Percentiles rank a stretch among this genome's conserved stretches.
These are phyloP conservation scores for Podospora sp. DNA, from an alignment of 495 filamentous ascomycete species.

Conservation along the genomic window DNA sequence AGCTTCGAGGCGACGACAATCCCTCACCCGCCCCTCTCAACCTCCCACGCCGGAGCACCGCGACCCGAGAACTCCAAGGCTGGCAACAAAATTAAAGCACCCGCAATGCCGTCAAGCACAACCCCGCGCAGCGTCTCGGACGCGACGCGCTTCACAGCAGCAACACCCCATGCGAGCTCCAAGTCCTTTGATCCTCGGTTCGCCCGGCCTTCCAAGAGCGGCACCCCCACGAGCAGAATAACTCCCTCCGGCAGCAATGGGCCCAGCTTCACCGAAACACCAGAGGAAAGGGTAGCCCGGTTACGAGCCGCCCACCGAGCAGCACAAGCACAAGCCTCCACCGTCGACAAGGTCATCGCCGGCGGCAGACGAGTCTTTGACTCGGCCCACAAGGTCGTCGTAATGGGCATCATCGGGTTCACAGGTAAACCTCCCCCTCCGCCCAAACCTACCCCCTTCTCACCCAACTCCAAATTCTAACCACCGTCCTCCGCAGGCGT, in stretches of 20 bases:
- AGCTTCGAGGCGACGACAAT: constrained; percentile 5
- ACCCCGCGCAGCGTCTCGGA: constrained; percentile 89
- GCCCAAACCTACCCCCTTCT: background rate
- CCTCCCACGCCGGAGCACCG: background rate
- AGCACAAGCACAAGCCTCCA: constrained; percentile 63
- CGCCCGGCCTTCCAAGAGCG: constrained; percentile 63
- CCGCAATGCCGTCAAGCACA: constrained; percentile 28
- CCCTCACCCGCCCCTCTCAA: background rate
- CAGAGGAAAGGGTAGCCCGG: constrained; percentile 85
- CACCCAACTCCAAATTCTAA: background rate
- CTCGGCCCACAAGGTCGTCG: constrained; percentile 75
- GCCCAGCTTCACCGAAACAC: constrained; percentile 63
- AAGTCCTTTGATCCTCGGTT: constrained; percentile 58
- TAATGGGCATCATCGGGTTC: constrained; percentile 72
- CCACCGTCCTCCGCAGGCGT: constrained; percentile 61
- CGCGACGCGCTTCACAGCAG: constrained; percentile 94
- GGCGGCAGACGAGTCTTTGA: constrained; percentile 76
- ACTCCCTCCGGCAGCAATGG: constrained; percentile 15
- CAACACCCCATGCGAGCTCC: constrained; percentile 81
- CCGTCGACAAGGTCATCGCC: constrained; percentile 70
- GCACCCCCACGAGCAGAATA: constrained; percentile 6
- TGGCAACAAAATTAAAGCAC: background rate
- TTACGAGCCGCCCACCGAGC: constrained; percentile 80
- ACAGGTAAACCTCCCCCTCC: constrained; percentile 77
- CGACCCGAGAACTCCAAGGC: background rate